phyloP scores from a whole-genome alignment of 2,329 filamentous ascomycete species.

The Neocucurbitaria cava region DNA sequence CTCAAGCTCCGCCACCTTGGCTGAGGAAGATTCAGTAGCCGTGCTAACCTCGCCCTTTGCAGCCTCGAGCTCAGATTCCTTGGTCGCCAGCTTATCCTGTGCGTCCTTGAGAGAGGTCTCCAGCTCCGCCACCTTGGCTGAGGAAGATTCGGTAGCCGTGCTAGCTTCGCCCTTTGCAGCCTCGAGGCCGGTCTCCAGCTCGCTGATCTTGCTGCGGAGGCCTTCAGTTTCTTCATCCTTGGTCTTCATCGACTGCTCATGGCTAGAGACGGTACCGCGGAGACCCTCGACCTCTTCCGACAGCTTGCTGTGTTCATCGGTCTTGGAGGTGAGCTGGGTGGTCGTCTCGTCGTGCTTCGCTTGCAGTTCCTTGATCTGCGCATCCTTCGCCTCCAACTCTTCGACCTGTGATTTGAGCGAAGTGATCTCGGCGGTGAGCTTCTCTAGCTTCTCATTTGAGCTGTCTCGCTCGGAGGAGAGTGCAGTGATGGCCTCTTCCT shows the following conservation, averaged over 20 bases:
- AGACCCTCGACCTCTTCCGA: constrained; percentile 25
- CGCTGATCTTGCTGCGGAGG: constrained; percentile 32
- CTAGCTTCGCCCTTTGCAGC: too few species aligned
- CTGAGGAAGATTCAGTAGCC: too few species aligned
- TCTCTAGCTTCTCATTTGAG: constrained; percentile 27
- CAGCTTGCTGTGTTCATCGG: constrained; percentile 28
- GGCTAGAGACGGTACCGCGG: neutral
- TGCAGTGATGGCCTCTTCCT: constrained; percentile 32
- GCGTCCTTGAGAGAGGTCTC: constrained; percentile 28
- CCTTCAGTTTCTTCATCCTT: constrained; percentile 28
- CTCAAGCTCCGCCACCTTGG: too few species aligned
- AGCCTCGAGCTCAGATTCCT: constrained; percentile 33
- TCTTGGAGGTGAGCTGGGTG: constrained; percentile 22
- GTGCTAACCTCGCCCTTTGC: too few species aligned
- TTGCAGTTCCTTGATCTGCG: constrained; percentile 21
- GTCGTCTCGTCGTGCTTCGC: constrained; percentile 22
- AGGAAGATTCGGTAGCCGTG: too few species aligned
- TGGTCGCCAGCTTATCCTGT: constrained; percentile 14
- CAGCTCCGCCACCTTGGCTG: constrained; percentile 27
- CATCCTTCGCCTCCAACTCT: constrained; percentile 20
- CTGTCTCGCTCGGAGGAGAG: constrained; percentile 34
- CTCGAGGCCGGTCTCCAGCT: constrained; percentile 38
- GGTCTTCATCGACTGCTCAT: constrained; percentile 16
- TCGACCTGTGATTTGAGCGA: constrained; percentile 33
- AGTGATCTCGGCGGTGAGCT: constrained; percentile 30